phyloP scores from a whole-genome alignment of 1,284 basidiomycete species.

The Schizophyllum commune region DNA sequence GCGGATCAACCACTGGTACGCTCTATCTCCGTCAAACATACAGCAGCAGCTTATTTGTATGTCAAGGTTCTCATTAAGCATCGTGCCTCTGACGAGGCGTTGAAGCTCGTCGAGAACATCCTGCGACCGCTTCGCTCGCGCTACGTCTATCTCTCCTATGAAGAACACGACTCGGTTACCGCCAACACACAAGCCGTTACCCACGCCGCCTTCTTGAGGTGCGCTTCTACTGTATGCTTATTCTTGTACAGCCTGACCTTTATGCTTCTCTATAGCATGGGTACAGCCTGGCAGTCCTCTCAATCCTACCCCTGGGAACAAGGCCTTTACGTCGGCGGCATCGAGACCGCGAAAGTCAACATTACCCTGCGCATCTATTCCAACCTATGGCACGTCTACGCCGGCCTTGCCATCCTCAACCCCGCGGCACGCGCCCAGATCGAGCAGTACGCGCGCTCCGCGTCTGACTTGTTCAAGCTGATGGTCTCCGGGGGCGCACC shows the following conservation, averaged over 20 bases:
- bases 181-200: slow-evolving; percentile 98
- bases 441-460: slow-evolving; percentile 80
- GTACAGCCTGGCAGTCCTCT: slow-evolving; percentile 86
- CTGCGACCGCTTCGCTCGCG: slow-evolving; percentile 80
- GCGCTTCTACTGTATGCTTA: slow-evolving; percentile 9
- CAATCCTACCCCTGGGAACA: slow-evolving; percentile 93
- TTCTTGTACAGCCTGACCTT: background rate
- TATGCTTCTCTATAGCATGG: slow-evolving; percentile 62
- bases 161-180: slow-evolving; percentile 93
- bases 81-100: slow-evolving; percentile 69
- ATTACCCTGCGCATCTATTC: slow-evolving; percentile 94
- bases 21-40: background rate
- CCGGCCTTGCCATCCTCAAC: slow-evolving; percentile 94
- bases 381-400: slow-evolving; percentile 99
- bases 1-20: slow-evolving; percentile 86
- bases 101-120: slow-evolving; percentile 78
- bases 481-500: slow-evolving; percentile 76
- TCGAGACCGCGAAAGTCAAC: slow-evolving; percentile 98
- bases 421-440: slow-evolving; percentile 89
- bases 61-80: slow-evolving; percentile 84
- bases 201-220: slow-evolving; percentile 96
- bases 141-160: slow-evolving; percentile 89
- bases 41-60: slow-evolving; percentile 15
- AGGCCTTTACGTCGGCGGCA: slow-evolving; percentile 91
- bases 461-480: slow-evolving; percentile 90